Base-by-base conservation (phyloP, 1,139 yeast genomes). In the Pichia sp. region DNA sequence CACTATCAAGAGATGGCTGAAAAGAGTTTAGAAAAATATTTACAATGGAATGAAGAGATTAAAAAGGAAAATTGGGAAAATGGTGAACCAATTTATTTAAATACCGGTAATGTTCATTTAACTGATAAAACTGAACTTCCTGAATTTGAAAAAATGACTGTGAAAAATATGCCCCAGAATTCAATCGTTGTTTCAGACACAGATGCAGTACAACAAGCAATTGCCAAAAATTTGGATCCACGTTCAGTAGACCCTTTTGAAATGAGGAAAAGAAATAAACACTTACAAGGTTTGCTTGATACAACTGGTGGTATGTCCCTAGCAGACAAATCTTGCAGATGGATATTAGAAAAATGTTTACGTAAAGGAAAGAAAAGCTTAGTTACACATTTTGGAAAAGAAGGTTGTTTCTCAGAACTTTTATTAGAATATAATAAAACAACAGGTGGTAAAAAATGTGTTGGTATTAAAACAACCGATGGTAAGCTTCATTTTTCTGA, bases 1-100 rank as follows among this genome's bases (percentile, higher is more conserved):
- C 66, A 64, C 44, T 73, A 73, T 52, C 72, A 68, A 34, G 54
- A 65, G 31, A 58, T 73, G 51, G 73, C 75, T 1, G 55, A 64
- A 26, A 59, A 68, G 53, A 69, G 74, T 0, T 56, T 62, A 28
- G 64, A 62, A 9, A 47, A 57, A 5, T 72, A 69, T 64, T 58
- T 66, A 40, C 39, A 62, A 44, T 69, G 73, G 70, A 62, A 68
- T 47, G 45, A 56, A 6, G 65, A 62, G 5, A 55, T 60, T 34
- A 39, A 42, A 31, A 48, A 48, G 7, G 46, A 48, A 33, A 45
- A 50, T 25, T 53, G 52, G 54, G 55, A 53, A 42, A 51, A 51
- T 6, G 56, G 57, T 36, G 49, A 50, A 36, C 65, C 65, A 26
- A 45, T 62, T 9, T 61, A 58, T 42, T 42, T 55, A 36, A 59